These are phyloP conservation scores for Tylopilus sp. DNA, from an alignment of 768 basidiomycete genomes.

Conservation along the genomic window DNA sequence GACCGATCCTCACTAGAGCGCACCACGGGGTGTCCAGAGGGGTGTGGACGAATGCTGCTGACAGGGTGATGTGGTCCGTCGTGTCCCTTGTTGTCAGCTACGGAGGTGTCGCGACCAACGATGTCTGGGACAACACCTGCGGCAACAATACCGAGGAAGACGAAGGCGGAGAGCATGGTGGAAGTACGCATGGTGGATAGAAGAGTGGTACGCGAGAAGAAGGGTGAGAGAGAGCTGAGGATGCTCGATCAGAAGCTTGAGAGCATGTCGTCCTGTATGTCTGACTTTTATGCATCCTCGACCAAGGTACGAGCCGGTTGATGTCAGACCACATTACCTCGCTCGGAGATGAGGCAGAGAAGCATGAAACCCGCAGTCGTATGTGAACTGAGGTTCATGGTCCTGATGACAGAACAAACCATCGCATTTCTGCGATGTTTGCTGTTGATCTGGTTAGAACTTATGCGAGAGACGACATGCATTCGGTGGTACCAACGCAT, in stretches of 20 bases:
- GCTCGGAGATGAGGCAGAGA: background rate
- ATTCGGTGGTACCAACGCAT: too few species aligned
- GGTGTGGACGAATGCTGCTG: background rate
- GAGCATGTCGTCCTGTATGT: too few species aligned
- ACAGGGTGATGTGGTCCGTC: background rate
- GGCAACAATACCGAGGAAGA: slow-evolving; percentile 1
- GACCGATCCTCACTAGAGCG: too few species aligned
- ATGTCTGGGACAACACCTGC: slow-evolving; percentile 4
- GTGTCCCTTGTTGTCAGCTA: too few species aligned
- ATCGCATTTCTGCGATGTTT: background rate
- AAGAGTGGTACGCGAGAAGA: background rate
- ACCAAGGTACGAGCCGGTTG: background rate
- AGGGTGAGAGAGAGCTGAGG: background rate
- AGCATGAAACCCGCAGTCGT: slow-evolving; percentile 6
- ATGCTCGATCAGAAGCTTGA: background rate
- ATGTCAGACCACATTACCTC: background rate
- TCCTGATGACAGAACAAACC: background rate
- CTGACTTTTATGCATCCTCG: slow-evolving; percentile 7
- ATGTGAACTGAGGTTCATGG: background rate
- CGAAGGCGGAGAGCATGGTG: slow-evolving; percentile 1
- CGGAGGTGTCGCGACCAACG: background rate
- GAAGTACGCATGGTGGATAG: slow-evolving; percentile 8
- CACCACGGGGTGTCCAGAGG: background rate
- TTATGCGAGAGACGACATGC: too few species aligned
- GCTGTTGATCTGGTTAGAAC: too few species aligned